A percentile compares a stretch with the other conserved stretches of the same genome.
These are phyloP conservation scores for Lecanoromycetidae sp. DNA, from an alignment of 2,329 filamentous ascomycete species.

Conservation along the genomic window DNA sequence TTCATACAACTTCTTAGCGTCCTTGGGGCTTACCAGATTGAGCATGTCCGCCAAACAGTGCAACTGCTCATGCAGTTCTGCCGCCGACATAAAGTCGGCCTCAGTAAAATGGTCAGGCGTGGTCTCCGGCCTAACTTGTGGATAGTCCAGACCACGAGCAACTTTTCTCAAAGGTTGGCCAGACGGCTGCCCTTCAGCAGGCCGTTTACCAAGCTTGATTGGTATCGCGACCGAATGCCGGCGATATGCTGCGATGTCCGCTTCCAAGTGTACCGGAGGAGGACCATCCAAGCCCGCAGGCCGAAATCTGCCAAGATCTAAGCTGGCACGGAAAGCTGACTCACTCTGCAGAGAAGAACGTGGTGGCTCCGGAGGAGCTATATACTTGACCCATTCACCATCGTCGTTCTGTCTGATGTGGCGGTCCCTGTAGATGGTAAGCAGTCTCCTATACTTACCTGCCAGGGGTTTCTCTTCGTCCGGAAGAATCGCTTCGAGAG, in stretches of 20 bases:
- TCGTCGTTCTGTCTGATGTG: not conserved
- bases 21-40: too few relatives aligned
- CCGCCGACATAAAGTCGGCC: not conserved
- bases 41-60: too few relatives aligned
- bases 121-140: not conserved
- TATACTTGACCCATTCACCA: not conserved
- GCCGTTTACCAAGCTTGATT: not conserved
- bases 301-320: not conserved
- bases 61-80: not conserved
- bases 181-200: not conserved
- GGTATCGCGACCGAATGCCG: not conserved
- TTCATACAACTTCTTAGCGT: too few relatives aligned
- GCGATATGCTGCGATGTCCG: not conserved
- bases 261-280: not conserved
- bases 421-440: not conserved
- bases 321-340: not conserved
- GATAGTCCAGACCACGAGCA: not conserved
- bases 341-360: not conserved
- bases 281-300: not conserved
- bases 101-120: not conserved
- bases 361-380: not conserved
- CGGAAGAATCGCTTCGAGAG: not conserved
- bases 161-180: not conserved
- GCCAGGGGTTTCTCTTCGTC: not conserved
- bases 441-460: not conserved